Percentiles rank a stretch among this genome's conserved stretches.
Conservation (phyloP, 495 filamentous ascomycete species). For the Penicillium odoratum region DNA sequence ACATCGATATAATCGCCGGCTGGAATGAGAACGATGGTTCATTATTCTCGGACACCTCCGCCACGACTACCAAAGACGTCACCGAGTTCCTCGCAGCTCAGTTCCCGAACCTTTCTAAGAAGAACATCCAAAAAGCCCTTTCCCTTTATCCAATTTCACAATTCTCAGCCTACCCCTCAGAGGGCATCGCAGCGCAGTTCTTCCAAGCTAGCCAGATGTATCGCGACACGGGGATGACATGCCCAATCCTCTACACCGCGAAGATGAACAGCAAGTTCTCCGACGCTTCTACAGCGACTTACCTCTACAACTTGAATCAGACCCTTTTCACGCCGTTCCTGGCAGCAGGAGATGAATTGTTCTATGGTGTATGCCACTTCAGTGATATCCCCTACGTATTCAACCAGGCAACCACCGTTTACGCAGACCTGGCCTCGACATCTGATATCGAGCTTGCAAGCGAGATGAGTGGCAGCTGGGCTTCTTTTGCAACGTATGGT, state of each 20-base stretch:
- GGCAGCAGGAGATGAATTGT: not conserved
- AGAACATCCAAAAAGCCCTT: conserved; percentile 9
- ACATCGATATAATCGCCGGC: conserved; percentile 17
- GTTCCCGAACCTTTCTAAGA: conserved; percentile 5
- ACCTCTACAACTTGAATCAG: conserved; percentile 17
- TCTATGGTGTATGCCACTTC: conserved; percentile 13
- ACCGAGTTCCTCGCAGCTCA: not conserved
- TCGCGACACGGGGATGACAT: conserved; percentile 11
- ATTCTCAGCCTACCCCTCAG: not conserved
- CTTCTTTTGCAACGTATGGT: conserved; percentile 16
- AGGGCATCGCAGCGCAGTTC: conserved; percentile 12
- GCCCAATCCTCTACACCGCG: conserved; percentile 7
- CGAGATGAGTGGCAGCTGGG: conserved; percentile 18
- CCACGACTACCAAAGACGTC: not conserved
- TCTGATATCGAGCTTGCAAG: conserved; percentile 8
- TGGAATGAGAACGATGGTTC: conserved; percentile 18
- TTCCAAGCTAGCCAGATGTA: conserved; percentile 16
- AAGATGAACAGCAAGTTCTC: conserved; percentile 19
- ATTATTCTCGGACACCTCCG: conserved; percentile 8
- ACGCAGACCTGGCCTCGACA: conserved; percentile 5
- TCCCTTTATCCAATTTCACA: conserved; percentile 13
- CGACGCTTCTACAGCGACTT: conserved; percentile 7
- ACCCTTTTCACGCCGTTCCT: conserved; percentile 10
- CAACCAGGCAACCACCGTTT: conserved; percentile 14
- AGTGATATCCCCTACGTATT: conserved; percentile 21